Conservation (phyloP, 768 basidiomycete species). For the Tulasnella sp. region DNA sequence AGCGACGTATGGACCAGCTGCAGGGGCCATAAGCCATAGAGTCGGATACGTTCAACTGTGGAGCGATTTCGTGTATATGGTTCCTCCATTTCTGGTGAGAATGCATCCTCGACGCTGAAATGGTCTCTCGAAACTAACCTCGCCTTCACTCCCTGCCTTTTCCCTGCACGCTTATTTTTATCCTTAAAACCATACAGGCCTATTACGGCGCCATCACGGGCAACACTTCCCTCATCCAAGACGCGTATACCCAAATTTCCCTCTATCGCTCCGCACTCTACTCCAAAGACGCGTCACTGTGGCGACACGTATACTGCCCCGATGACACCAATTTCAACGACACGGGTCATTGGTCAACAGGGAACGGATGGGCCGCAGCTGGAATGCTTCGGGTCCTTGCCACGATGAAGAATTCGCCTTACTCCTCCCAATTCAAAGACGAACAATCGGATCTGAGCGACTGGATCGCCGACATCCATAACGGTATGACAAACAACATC, state of each 20-base stretch:
- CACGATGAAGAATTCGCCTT: constrained; percentile 23
- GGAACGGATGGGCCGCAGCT: constrained; percentile 28
- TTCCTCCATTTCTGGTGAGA: constrained; percentile 25
- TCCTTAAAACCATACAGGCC: constrained; percentile 23
- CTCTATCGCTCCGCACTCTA: constrained; percentile 24
- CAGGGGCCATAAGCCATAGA: constrained; percentile 27
- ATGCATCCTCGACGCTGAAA: background rate
- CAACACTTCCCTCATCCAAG: constrained; percentile 2
- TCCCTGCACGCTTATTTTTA: background rate
- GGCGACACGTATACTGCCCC: constrained; percentile 25
- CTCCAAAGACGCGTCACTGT: constrained; percentile 17
- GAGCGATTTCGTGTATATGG: constrained; percentile 20
- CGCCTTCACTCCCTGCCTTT: background rate
- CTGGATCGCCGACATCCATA: constrained; percentile 24
- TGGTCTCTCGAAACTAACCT: background rate
- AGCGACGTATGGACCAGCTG: constrained; percentile 12
- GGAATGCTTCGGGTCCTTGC: constrained; percentile 26
- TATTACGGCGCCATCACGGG: constrained; percentile 23
- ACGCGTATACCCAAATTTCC: constrained; percentile 24
- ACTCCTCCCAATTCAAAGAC: background rate
- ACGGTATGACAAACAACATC: constrained; percentile 10
- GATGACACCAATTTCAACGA: constrained; percentile 16
- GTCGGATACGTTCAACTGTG: constrained; percentile 23
- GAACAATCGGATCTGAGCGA: constrained; percentile 20
- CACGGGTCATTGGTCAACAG: constrained; percentile 23